Evolutionary conservation across 164 flowering plant species (phyloP), one percentile per base, ranked within the genome.

Genomic region (Nymphaea thermarum): DNA sequence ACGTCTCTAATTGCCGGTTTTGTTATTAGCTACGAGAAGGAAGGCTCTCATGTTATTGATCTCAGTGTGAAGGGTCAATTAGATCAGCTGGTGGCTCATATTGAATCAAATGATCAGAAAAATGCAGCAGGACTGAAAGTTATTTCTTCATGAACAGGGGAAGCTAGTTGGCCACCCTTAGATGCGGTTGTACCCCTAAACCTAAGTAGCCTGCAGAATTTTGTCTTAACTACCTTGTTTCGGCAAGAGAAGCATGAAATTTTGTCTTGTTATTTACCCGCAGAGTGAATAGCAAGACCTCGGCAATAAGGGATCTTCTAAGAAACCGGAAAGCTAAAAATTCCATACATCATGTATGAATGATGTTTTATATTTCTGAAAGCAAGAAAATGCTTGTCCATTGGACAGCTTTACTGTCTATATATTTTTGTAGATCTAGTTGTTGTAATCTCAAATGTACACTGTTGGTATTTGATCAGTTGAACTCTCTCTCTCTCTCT

Each of bases 61-160:
- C 74, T 72, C 4, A 72, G 74, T 57, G 74, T 72, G 64, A 67
- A 67, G 41, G 74, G 74, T 43, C 74, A 72, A 60, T 47, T 72
- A 60, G 74, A 69, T 44, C 66, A 72, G 25, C 74, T 72, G 36
- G 74, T 36, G 6, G 74, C 74, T 44, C 64, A 55, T 42, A 63
- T 72, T 55, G 74, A 67, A 64, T 72, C 67, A 2, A 72, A 66
- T 4, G 74, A 72, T 67, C 74, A 72, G 44, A 65, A 59, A 41
- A 59, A 16, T 59, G 68, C 5, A n/a, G 66, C 42, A 18, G 41
- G 3, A 15, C 42, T 8, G 42, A 25, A 43, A 64, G 47, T 11
- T 64, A 14, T 14, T 42, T 18, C 44, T 41, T 64, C 5, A n/a
- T 64, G 44, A 64, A 43, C 42, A 64, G 41, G 8, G 66, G 41